Percentiles rank a stretch among this genome's conserved stretches.
Evolutionary conservation across 2,329 filamentous ascomycete genomes (phyloP).

Genomic region (Claviceps pazoutovae): DNA sequence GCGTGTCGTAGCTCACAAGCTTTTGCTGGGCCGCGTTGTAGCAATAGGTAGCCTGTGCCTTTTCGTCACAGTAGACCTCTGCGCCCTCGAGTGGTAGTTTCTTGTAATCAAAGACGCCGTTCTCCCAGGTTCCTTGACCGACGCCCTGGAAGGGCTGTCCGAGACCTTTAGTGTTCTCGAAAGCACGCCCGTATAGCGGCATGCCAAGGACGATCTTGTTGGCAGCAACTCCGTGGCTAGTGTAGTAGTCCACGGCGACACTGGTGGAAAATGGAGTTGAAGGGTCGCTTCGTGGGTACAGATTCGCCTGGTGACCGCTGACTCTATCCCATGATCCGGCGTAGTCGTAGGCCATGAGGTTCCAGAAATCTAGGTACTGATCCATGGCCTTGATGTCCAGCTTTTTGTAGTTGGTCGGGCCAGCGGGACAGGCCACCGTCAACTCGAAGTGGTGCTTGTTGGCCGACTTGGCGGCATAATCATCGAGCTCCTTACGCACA

Average conservation of each 20-base stretch:
- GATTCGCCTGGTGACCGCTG: slow-evolving; percentile 69
- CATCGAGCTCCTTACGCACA: slow-evolving; percentile 43
- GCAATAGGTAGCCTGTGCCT: slow-evolving; percentile 60
- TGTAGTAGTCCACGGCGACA: slow-evolving; percentile 58
- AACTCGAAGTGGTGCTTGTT: slow-evolving; percentile 44
- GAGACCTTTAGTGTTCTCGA: slow-evolving; percentile 61
- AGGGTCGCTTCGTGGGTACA: slow-evolving; percentile 46
- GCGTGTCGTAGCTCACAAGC: slow-evolving; percentile 70
- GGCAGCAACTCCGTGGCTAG: slow-evolving; percentile 45
- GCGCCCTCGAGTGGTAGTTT: slow-evolving; percentile 57
- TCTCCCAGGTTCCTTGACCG: slow-evolving; percentile 72
- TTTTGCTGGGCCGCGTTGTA: slow-evolving; percentile 49
- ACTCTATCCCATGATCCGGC: slow-evolving; percentile 65
- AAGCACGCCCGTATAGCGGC: slow-evolving; percentile 82
- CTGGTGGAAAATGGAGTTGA: slow-evolving; percentile 68
- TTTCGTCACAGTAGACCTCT: slow-evolving; percentile 47
- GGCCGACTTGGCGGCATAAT: slow-evolving; percentile 32
- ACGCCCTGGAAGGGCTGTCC: slow-evolving; percentile 57
- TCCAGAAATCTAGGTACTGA: slow-evolving; percentile 56
- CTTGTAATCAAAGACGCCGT: slow-evolving; percentile 82
- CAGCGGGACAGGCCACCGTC: slow-evolving; percentile 50
- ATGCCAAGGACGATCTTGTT: slow-evolving; percentile 78
- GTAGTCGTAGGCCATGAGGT: slow-evolving; percentile 81
- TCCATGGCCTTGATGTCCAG: slow-evolving; percentile 53
- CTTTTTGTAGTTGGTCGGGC: slow-evolving; percentile 46